phyloP scores from a whole-genome alignment of 192 early-diverging fungal genomes.

The Entomortierella lignicola region DNA sequence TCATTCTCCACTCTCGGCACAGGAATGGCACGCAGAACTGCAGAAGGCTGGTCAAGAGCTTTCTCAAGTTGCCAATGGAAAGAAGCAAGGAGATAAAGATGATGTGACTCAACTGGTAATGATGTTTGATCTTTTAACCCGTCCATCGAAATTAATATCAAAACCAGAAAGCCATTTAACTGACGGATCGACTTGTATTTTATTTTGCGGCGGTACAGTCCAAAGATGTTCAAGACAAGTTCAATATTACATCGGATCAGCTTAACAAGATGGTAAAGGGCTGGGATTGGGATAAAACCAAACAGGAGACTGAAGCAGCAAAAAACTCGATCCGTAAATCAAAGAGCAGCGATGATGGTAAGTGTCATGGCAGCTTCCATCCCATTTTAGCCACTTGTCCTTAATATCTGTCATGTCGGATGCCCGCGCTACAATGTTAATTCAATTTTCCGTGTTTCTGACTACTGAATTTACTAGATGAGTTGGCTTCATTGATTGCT shows the following conservation, averaged over 20 bases:
- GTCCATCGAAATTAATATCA: neutral
- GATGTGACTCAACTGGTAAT: constrained; percentile 45
- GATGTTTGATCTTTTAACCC: neutral
- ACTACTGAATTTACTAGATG: constrained; percentile 13
- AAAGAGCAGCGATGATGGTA: constrained; percentile 33
- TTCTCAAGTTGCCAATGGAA: constrained; percentile 15
- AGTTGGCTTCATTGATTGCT: constrained; percentile 21
- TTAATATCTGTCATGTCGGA: neutral
- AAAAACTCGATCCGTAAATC: constrained; percentile 42
- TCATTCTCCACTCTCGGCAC: constrained; percentile 29
- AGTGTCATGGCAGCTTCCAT: neutral
- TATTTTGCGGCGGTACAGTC: constrained; percentile 39
- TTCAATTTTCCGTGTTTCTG: neutral
- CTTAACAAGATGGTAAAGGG: constrained; percentile 62
- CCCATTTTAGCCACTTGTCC: no score
- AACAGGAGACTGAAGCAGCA: constrained; percentile 6
- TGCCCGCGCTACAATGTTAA: no score
- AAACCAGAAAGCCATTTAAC: no score
- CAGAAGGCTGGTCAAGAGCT: constrained; percentile 38
- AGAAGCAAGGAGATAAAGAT: constrained; percentile 17
- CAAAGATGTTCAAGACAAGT: constrained; percentile 66
- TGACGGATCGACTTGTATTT: neutral
- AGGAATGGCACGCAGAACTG: constrained; percentile 40
- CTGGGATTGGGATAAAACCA: constrained; percentile 52
- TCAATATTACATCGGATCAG: constrained; percentile 62